Base-by-base conservation (phyloP, 2,329 filamentous ascomycete genomes). In the Dryadomyces quercus-mongolicae region DNA sequence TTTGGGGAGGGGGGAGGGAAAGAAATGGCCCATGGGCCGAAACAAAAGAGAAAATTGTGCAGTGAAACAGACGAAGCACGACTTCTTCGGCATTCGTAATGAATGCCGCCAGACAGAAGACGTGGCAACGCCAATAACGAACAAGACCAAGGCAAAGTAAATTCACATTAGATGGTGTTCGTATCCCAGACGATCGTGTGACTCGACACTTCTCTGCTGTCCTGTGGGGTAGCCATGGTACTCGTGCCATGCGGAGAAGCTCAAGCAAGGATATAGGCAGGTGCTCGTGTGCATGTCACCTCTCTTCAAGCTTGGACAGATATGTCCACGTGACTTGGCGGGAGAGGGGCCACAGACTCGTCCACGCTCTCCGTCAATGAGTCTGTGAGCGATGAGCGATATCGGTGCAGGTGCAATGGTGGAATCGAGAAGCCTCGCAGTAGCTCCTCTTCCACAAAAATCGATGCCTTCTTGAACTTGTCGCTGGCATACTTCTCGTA, bases 401-500 rank as follows among this genome's bases (percentile, higher is more conserved):
- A 45, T 12, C 49, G 54, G 53, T 38, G 44, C 16, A 22, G 42
- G 42, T 55, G 52, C 15, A 51, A 42, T 1, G 49, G 16, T 3
- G 75, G 70, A 36, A 84, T 69, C 25, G 62, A 67, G 61, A 81
- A 83, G 4, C 81, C 80, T 20, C 77, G 79, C 56, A 73, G 70
- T 59, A 96, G 74, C 67, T 92, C 85, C 18, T 74, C 75, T 66
- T 91, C 82, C 54, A 95, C 92, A 61, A 87, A 90, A 20, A 81
- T 71, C 18, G 93, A 88, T 10, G 88, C 88, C 54, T 84, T 80
- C 75, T 94, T 94, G 75, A 89, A 97, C 53, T 87, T 82, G 65
- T 85, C 86, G 67, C 94, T 87, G 42, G 81, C 77, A 70, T 96
- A 98, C 70, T 98, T 98, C 54, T 95, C 88, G 65, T 81, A 96